phyloP scores from a whole-genome alignment of 1,284 basidiomycete species.

The Rugosomyces carneus region DNA sequence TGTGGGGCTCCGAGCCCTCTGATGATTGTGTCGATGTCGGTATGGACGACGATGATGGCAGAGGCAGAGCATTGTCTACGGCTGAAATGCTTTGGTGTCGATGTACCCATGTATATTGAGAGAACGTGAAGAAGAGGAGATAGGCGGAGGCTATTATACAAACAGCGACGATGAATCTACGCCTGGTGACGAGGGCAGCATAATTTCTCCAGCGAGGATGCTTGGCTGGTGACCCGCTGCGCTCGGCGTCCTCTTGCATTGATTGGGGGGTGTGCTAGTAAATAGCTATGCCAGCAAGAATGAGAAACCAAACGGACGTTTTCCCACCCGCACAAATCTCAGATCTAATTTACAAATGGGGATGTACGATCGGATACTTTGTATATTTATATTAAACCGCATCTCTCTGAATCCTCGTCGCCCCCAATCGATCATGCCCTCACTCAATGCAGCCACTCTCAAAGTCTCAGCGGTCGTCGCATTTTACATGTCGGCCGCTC shows the following conservation, averaged over 20 bases:
- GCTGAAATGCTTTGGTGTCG: constrained; percentile 9
- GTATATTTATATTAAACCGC: neutral
- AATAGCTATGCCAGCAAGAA: neutral
- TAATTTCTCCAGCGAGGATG: constrained; percentile 6
- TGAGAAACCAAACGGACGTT: too few species aligned
- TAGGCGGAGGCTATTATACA: constrained; percentile 28
- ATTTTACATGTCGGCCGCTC: constrained; percentile 72
- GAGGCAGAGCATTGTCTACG: constrained; percentile 2
- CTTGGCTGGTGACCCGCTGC: constrained; percentile 2
- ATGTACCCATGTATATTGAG: constrained; percentile 22
- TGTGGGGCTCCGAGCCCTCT: neutral
- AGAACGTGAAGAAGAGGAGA: constrained; percentile 28
- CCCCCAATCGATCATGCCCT: constrained; percentile 2
- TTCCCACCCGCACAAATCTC: neutral
- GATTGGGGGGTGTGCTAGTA: too few species aligned
- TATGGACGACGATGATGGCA: neutral
- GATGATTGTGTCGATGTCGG: neutral
- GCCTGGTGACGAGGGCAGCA: constrained; percentile 3
- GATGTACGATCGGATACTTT: too few species aligned
- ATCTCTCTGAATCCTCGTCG: neutral
- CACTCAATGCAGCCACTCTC: constrained; percentile 22
- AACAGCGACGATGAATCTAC: constrained; percentile 10
- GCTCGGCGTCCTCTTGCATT: constrained; percentile 15
- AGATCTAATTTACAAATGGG: neutral
- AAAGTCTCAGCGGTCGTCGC: constrained; percentile 65